phyloP scores from a whole-genome alignment of 2,329 filamentous ascomycete species.

The Epichloe coenophiala region DNA sequence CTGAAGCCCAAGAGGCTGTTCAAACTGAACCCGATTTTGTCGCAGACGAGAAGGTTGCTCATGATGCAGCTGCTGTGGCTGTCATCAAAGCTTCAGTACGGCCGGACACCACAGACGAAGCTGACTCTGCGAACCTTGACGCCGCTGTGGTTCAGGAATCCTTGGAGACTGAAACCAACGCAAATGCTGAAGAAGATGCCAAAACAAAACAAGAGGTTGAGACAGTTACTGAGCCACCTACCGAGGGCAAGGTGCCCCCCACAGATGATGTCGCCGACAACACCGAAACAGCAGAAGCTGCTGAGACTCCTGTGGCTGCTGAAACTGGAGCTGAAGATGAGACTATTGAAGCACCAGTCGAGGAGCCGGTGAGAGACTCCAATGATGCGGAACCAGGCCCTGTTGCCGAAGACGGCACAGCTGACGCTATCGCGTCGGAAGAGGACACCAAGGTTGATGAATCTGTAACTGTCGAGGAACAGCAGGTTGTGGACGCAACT shows the following conservation, averaged over 20 bases:
- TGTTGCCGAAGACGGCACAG: not conserved
- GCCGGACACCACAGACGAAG: not conserved
- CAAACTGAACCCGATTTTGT: not conserved
- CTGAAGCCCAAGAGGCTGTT: not conserved
- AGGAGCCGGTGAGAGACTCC: not conserved
- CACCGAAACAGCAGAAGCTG: not conserved
- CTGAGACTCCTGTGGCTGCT: not conserved
- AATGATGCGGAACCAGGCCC: not conserved
- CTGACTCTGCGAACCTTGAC: not conserved
- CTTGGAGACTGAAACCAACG: not conserved
- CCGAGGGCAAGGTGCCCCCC: not conserved
- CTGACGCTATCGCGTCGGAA: not conserved
- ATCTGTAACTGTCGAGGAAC: not conserved
- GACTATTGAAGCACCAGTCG: not conserved
- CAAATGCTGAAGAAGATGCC: slow-evolving; percentile 3
- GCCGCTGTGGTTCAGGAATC: too few species aligned
- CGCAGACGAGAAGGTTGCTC: not conserved
- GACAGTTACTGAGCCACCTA: not conserved
- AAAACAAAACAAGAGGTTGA: not conserved
- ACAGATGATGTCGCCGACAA: not conserved
- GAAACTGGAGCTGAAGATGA: not conserved
- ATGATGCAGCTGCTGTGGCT: not conserved
- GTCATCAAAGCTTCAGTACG: slow-evolving; percentile 2
- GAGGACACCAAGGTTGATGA: not conserved
- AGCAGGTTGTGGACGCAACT: not conserved